Evolutionary conservation across 495 filamentous ascomycete genomes (phyloP), one percentile per base, ranked within the genome.

Genomic region (Collariella sp.): DNA sequence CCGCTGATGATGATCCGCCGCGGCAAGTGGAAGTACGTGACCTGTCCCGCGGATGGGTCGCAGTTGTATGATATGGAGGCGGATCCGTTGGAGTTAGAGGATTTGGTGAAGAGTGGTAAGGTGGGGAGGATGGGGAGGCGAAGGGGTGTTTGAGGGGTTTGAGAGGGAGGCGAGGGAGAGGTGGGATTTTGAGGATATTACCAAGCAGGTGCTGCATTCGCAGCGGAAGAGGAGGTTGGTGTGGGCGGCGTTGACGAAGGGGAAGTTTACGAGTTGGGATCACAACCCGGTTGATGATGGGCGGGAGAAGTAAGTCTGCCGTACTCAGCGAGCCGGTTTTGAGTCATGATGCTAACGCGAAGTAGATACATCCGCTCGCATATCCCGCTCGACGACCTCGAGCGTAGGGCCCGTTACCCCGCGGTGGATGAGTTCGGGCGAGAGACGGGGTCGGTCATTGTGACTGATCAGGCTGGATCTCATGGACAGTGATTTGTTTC

Each of bases 1-100:
- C 89, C 89, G 0, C 74, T 91, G n/a, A 84, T 93, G 71, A 95
- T 95, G 89, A 94, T 95, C 63, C 79, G 81, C 29, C 82, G 86
- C 41, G 88, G 87, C 11, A 71, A 72, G 41, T 93, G 84, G 84
- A 95, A 95, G 71, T 91, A 86, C 56, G 77, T 88, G 55, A 86
- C 83, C 56, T 94, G 87, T 52, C 79, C 86, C 7, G 82, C 85
- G 15, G 89, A 95, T 65, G 83, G 84, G 4, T 79, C 85, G 10
- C 85, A 88, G 75, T 79, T 95, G 15, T 95, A 78, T 72, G 80
- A 95, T 64, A 71, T 94, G 11, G 73, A 72, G 35, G 63, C 67
- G 16, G 89, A 95, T 62, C 89, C 89, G 1, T 67, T 83, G 5
- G 89, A 95, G 67, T 70, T 84, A 19, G 68, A 73, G 44, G 91